Evolutionary conservation across 2,329 filamentous ascomycete species (phyloP).

Genomic region (Trichoderma arundinaceum): DNA sequence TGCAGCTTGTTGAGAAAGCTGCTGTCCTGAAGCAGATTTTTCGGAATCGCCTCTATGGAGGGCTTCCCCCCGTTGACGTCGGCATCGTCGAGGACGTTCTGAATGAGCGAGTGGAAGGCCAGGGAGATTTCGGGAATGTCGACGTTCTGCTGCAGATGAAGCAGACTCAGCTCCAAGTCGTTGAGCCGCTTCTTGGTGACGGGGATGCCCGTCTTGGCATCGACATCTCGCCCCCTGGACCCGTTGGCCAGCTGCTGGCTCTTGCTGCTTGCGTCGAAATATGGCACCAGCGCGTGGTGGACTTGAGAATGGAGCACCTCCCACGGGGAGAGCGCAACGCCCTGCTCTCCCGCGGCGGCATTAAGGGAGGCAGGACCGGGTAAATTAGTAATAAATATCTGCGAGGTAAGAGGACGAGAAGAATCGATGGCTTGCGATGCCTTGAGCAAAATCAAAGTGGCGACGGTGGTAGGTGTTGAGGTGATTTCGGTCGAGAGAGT

Average conservation of each 20-base stretch:
- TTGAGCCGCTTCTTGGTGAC: constrained; percentile 98
- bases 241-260: constrained; percentile 71
- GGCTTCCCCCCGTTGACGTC: constrained; percentile 69
- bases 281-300: constrained; percentile 88
- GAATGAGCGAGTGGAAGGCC: constrained; percentile 86
- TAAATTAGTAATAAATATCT: constrained; percentile 92
- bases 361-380: constrained; percentile 78
- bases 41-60: constrained; percentile 77
- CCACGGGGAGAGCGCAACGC: constrained; percentile 78
- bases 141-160: constrained; percentile 95
- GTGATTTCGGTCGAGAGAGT: constrained; percentile 82
- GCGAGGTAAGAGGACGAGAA: constrained; percentile 77
- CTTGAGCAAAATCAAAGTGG: constrained; percentile 89
- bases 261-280: constrained; percentile 96
- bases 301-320: constrained; percentile 92
- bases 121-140: constrained; percentile 94
- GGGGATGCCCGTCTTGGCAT: constrained; percentile 91
- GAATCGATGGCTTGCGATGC: constrained; percentile 86
- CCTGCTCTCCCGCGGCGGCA: constrained; percentile 70
- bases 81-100: constrained; percentile 81
- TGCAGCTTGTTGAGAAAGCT: constrained; percentile 93
- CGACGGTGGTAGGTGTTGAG: constrained; percentile 77
- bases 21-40: constrained; percentile 81
- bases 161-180: constrained; percentile 86
- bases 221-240: constrained; percentile 77